A percentile compares a stretch with the other conserved stretches of the same genome.
phyloP scores from a whole-genome alignment of 2,329 filamentous ascomycete species.

The Aspergillus pseudoviridinutans region DNA sequence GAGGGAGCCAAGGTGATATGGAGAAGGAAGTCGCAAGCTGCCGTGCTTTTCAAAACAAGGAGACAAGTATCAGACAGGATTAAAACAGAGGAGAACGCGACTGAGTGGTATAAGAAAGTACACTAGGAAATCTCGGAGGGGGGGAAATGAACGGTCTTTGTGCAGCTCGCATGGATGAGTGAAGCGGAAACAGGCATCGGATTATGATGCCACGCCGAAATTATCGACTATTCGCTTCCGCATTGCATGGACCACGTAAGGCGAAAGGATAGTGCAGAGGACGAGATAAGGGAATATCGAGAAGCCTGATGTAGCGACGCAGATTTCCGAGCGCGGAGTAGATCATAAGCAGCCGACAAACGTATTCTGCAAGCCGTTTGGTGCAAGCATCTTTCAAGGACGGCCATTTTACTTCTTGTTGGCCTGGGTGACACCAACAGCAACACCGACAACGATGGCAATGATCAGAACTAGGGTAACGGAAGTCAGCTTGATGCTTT shows the following conservation, averaged over 20 bases:
- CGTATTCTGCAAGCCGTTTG: neutral
- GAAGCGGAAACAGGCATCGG: neutral
- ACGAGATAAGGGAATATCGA: neutral
- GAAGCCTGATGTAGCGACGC: neutral
- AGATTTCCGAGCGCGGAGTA: neutral
- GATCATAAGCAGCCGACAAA: constrained; percentile 21
- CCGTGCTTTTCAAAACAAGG: constrained; percentile 3
- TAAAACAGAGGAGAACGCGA: constrained; percentile 5
- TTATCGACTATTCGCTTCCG: neutral
- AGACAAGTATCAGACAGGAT: constrained; percentile 6
- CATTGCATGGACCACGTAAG: neutral
- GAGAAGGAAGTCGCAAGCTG: neutral
- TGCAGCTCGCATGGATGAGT: neutral
- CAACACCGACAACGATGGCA: constrained; percentile 50
- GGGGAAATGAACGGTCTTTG: constrained; percentile 19
- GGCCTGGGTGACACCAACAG: constrained; percentile 43
- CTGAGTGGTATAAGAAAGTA: constrained; percentile 21
- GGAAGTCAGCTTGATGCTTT: constrained; percentile 4
- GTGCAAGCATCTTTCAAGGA: neutral
- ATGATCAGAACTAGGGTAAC: constrained; percentile 49
- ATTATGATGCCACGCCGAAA: neutral
- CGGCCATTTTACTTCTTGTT: constrained; percentile 13
- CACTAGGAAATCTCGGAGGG: constrained; percentile 14
- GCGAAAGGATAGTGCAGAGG: neutral
- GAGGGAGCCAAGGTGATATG: neutral